These are phyloP conservation scores for Neoscytalidium dimidiatum DNA, from an alignment of 2,329 filamentous ascomycete genomes.

Conservation along the genomic window DNA sequence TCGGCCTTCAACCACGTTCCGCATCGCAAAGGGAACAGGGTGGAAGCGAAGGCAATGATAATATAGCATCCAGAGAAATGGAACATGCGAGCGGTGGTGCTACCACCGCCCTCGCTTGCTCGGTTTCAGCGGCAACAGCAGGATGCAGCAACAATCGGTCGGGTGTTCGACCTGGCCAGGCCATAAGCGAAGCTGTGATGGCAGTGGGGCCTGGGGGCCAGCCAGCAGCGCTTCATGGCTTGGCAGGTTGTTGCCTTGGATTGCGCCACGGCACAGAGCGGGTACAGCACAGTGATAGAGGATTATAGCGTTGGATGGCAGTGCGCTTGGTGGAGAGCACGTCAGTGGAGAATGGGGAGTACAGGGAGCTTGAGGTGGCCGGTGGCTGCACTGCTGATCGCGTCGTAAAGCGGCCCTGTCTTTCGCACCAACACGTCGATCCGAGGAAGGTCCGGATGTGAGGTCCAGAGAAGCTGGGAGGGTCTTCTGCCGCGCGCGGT, in stretches of 20 bases:
- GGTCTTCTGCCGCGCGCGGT: not conserved
- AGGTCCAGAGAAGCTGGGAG: not conserved
- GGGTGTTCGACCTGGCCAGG: not conserved
- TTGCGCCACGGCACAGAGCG: not conserved
- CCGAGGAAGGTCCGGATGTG: not conserved
- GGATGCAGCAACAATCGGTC: not conserved
- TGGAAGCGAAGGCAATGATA: not conserved
- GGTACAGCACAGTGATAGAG: not conserved
- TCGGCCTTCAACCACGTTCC: not conserved
- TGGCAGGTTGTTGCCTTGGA: not conserved
- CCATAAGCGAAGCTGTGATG: not conserved
- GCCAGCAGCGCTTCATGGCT: not conserved
- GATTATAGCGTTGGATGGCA: not conserved
- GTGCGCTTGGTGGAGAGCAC: not conserved
- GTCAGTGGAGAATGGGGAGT: not conserved
- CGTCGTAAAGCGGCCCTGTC: not conserved
- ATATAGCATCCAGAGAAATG: not conserved
- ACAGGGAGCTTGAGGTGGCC: not conserved
- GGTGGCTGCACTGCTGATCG: not conserved
- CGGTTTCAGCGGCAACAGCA: not conserved
- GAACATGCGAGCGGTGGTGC: not conserved
- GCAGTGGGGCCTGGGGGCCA: constrained; percentile 1
- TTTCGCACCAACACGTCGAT: not conserved
- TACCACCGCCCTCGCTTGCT: not conserved
- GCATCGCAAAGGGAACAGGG: not conserved